Conservation (phyloP, 1,284 basidiomycete species). For the Tremellales sp. region DNA sequence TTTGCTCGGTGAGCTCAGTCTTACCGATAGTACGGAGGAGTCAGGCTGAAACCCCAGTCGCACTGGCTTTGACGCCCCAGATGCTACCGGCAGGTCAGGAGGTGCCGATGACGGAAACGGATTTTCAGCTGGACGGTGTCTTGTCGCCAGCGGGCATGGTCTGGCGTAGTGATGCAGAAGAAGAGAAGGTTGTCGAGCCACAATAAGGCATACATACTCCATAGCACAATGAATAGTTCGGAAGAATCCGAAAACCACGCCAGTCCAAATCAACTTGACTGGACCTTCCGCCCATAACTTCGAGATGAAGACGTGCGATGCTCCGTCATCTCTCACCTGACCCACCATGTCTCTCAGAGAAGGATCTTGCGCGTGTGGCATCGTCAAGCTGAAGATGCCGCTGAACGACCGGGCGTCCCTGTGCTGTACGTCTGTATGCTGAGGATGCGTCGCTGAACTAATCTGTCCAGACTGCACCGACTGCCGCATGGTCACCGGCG, state of each 20-base stretch:
- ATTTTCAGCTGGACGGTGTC: constrained; percentile 39
- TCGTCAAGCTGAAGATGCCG: too few species aligned
- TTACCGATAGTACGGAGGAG: neutral
- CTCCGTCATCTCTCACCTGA: too few species aligned
- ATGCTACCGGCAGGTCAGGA: constrained; percentile 21
- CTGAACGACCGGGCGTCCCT: too few species aligned
- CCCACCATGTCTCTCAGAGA: too few species aligned
- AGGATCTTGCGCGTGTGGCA: too few species aligned
- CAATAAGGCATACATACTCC: neutral
- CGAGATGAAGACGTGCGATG: too few species aligned
- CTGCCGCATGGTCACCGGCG: too few species aligned
- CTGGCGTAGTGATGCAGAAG: constrained; percentile 19
- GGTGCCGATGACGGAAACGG: constrained; percentile 34
- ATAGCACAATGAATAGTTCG: neutral
- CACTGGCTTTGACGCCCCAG: constrained; percentile 41
- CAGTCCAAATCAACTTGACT: neutral
- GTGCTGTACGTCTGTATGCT: too few species aligned
- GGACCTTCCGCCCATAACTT: neutral
- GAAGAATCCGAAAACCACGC: too few species aligned
- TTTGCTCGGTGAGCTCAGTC: constrained; percentile 27
- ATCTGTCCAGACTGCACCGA: too few species aligned
- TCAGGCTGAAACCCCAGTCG: constrained; percentile 26
- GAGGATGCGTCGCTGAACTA: too few species aligned
- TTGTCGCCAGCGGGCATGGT: constrained; percentile 31
- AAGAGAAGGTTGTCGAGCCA: neutral